Conservation (phyloP, 257 asterid genomes). For the Nicotiana attenuata region DNA sequence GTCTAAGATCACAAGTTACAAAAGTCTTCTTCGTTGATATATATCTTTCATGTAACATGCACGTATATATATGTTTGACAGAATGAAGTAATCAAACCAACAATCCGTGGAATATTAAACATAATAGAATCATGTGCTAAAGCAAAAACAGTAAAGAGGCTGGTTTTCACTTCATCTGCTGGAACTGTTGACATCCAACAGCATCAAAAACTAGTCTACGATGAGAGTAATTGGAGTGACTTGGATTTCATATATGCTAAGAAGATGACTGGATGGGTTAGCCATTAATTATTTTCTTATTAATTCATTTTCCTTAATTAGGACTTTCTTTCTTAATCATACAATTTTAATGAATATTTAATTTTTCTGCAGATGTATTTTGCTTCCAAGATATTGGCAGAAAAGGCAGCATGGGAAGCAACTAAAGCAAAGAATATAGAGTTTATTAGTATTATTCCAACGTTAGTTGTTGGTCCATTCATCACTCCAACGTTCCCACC, state of each 20-base stretch:
- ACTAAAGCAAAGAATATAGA: slow-evolving; percentile 51
- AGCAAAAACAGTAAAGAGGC: slow-evolving; percentile 61
- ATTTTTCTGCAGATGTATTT: slow-evolving; percentile 60
- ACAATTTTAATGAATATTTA: neutral
- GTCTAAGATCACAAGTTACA: too few relatives aligned
- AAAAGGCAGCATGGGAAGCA: neutral
- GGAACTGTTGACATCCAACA: slow-evolving; percentile 67
- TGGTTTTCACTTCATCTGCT: slow-evolving; percentile 77
- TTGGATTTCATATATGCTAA: slow-evolving; percentile 65
- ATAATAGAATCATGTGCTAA: slow-evolving; percentile 48
- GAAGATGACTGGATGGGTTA: slow-evolving; percentile 92
- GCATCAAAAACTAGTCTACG: slow-evolving; percentile 46
- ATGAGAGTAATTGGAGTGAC: slow-evolving; percentile 70
- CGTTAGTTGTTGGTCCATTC: slow-evolving; percentile 82
- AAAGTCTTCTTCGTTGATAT: too few relatives aligned
- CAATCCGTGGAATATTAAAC: too few relatives aligned
- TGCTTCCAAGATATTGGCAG: slow-evolving; percentile 54
- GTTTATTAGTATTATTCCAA: slow-evolving; percentile 69
- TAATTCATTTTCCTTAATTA: neutral
- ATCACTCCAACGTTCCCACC: slow-evolving; percentile 68
- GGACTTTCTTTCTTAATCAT: too few relatives aligned
- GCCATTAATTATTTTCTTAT: neutral
- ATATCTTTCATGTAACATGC: too few relatives aligned
- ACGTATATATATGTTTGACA: too few relatives aligned
- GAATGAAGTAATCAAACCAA: too few relatives aligned